Evolutionary conservation across 2,329 filamentous ascomycete species (phyloP).

Genomic region (Verticillium klebahnii): DNA sequence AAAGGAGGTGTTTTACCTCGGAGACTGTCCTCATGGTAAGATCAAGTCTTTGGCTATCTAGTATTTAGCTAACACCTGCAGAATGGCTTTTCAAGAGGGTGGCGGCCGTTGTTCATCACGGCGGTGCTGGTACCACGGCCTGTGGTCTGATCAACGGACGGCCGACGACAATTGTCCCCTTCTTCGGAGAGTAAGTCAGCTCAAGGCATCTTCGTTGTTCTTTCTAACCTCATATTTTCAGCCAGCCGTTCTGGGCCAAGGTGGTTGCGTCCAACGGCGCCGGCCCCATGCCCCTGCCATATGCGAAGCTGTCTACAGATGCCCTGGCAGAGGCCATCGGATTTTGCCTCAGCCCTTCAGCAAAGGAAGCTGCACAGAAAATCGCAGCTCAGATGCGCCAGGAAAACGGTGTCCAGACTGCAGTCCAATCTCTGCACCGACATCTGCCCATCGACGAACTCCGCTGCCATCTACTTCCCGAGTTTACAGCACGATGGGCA

Average conservation of each 20-base stretch:
- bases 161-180: slow-evolving; percentile 51
- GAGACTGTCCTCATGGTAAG: slow-evolving; percentile 43
- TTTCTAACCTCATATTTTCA: slow-evolving; percentile 2
- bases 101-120: slow-evolving; percentile 52
- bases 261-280: slow-evolving; percentile 26
- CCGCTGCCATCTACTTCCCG: slow-evolving; percentile 28
- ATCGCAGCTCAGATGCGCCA: slow-evolving; percentile 27
- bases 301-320: slow-evolving; percentile 25
- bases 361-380: slow-evolving; percentile 21
- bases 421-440: slow-evolving; percentile 33
- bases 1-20: slow-evolving; percentile 40
- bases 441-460: slow-evolving; percentile 26
- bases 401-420: slow-evolving; percentile 21
- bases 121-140: slow-evolving; percentile 55
- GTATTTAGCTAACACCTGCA: neutral
- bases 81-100: slow-evolving; percentile 55
- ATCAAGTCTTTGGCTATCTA: no score
- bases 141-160: slow-evolving; percentile 44
- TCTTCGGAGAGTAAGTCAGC: slow-evolving; percentile 30
- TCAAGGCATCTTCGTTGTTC: neutral
- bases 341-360: slow-evolving; percentile 24
- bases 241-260: slow-evolving; percentile 37
- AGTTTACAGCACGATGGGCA: slow-evolving; percentile 48
- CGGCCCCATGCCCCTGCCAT: slow-evolving; percentile 27
- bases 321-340: slow-evolving; percentile 28